These are phyloP conservation scores for Earliella scabrosa DNA, from an alignment of 1,284 basidiomycete species.

Conservation along the genomic window DNA sequence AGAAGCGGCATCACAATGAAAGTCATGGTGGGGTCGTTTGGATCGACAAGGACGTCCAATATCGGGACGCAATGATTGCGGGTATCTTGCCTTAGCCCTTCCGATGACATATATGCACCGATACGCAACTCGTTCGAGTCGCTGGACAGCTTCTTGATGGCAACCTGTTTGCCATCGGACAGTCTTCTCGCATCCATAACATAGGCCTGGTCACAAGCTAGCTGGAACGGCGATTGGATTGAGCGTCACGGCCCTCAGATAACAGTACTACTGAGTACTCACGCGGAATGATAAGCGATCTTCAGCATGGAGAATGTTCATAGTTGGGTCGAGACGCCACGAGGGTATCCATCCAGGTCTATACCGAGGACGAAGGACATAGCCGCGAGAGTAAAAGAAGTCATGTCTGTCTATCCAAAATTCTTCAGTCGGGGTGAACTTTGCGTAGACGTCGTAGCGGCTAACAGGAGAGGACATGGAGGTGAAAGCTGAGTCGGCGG, in stretches of 20 bases:
- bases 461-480: too few species aligned
- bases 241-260: too few species aligned
- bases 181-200: constrained; percentile 35
- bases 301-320: constrained; percentile 24
- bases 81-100: constrained; percentile 22
- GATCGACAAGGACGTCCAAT: constrained; percentile 32
- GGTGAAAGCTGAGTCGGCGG: too few species aligned
- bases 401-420: neutral
- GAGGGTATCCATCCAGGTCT: neutral
- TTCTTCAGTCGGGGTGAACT: neutral
- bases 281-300: constrained; percentile 19
- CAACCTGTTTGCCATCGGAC: constrained; percentile 28
- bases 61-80: constrained; percentile 38
- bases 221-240: too few species aligned
- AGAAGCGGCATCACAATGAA: constrained; percentile 39
- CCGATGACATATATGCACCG: constrained; percentile 16
- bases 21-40: constrained; percentile 8
- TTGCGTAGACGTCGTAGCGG: too few species aligned
- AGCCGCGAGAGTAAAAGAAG: neutral
- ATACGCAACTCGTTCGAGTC: constrained; percentile 26
- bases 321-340: neutral
- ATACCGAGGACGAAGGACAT: neutral
- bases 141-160: constrained; percentile 29
- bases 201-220: neutral
- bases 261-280: too few species aligned